These are phyloP conservation scores for Phytophthora pisi DNA, from an alignment of 352 stramenopile genomes.

Conservation along the genomic window DNA sequence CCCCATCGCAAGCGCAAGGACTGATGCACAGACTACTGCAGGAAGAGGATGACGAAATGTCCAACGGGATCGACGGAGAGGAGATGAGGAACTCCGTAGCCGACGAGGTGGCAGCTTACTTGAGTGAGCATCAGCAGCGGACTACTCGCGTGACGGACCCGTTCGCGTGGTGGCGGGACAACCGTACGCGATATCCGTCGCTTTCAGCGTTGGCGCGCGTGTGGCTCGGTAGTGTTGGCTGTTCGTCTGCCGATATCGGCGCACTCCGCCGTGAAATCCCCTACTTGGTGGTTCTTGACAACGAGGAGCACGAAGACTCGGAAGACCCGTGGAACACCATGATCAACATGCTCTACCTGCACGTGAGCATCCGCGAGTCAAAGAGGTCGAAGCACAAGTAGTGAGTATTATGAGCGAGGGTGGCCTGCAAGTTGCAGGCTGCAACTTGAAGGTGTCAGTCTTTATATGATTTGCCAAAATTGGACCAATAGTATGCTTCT, in stretches of 20 bases:
- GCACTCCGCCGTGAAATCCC: conserved; percentile 12
- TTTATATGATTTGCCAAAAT: background rate
- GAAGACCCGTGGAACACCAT: conserved; percentile 11
- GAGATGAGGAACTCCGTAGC: conserved; percentile 9
- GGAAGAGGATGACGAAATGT: conserved; percentile 8
- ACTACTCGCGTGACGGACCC: conserved; percentile 6
- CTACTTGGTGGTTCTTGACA: conserved; percentile 10
- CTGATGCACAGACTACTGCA: conserved; percentile 14
- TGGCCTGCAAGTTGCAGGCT: no score
- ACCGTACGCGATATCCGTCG: conserved; percentile 10
- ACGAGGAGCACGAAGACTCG: background rate
- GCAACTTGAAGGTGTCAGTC: conserved; percentile 6
- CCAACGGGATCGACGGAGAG: conserved; percentile 1
- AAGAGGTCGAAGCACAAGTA: background rate
- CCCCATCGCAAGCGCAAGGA: conserved; percentile 2
- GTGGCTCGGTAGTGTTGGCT: conserved; percentile 14
- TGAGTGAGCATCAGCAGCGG: conserved; percentile 1
- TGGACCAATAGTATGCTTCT: background rate
- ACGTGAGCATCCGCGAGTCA: conserved; percentile 9
- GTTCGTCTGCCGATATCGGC: conserved; percentile 13
- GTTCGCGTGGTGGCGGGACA: conserved; percentile 12
- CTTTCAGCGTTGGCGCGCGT: conserved; percentile 13
- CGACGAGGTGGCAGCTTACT: conserved; percentile 11
- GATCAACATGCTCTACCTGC: conserved; percentile 17
- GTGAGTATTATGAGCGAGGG: background rate